Percentiles rank a stretch among this genome's conserved stretches.
These are phyloP conservation scores for Lolium perenne DNA, from an alignment of 176 grass and related monocot species.

Conservation along the genomic window DNA sequence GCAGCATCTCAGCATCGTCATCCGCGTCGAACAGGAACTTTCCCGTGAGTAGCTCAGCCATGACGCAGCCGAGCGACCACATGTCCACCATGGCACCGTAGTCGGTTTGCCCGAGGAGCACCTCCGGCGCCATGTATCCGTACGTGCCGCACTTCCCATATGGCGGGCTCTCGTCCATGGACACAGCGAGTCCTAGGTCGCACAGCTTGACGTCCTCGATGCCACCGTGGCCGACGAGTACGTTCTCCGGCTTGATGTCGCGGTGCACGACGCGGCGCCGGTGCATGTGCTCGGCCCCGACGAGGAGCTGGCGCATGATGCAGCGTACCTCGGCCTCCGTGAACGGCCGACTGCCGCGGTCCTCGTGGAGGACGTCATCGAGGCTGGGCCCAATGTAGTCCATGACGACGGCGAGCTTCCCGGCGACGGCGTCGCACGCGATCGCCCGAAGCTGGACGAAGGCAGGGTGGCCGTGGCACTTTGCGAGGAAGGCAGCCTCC, in stretches of 20 bases:
- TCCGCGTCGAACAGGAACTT: not conserved
- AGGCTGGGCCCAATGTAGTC: conserved; percentile 48
- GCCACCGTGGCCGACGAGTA: conserved; percentile 30
- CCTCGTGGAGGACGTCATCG: conserved; percentile 5
- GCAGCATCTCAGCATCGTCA: no score
- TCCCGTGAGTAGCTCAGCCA: conserved; percentile 16
- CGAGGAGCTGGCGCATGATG: conserved; percentile 50
- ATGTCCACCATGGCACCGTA: conserved; percentile 10
- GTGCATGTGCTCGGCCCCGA: conserved; percentile 45
- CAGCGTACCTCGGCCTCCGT: conserved; percentile 20
- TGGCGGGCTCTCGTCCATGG: not conserved
- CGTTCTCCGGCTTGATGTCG: conserved; percentile 57
- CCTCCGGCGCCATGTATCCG: not conserved
- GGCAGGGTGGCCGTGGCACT: conserved; percentile 33
- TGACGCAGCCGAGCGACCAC: conserved; percentile 28
- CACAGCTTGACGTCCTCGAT: not conserved
- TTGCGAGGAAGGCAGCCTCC: conserved; percentile 24
- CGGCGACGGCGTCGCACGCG: not conserved
- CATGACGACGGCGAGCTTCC: conserved; percentile 45
- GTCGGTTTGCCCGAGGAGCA: not conserved
- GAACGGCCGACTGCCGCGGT: conserved; percentile 1
- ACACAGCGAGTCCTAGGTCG: not conserved
- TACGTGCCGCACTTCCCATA: not conserved
- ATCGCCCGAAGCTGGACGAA: conserved; percentile 45
- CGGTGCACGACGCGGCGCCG: conserved; percentile 38